Conservation (phyloP, 2,329 filamentous ascomycete species). For the Arthrocladium fulminans region DNA sequence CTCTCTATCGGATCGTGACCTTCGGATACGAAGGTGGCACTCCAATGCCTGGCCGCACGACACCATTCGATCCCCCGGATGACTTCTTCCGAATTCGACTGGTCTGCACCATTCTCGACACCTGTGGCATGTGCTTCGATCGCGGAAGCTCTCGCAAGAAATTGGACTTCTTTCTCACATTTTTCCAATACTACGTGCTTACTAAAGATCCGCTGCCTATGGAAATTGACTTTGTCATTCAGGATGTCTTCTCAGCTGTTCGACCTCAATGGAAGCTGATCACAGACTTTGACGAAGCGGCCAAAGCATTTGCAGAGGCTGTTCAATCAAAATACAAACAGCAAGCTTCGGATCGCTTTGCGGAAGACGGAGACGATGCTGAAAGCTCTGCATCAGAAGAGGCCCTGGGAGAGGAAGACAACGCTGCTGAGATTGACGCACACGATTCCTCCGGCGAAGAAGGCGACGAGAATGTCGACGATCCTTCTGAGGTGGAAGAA, state of each 20-base stretch:
- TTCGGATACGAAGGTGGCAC: conserved; percentile 80
- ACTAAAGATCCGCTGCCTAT: conserved; percentile 85
- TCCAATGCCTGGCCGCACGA: conserved; percentile 67
- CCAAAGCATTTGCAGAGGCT: conserved; percentile 74
- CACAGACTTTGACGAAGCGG: conserved; percentile 71
- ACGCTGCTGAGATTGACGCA: conserved; percentile 47
- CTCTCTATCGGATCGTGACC: conserved; percentile 85
- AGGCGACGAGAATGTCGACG: conserved; percentile 31
- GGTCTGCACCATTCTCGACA: conserved; percentile 81
- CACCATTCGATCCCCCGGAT: conserved; percentile 74
- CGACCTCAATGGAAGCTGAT: conserved; percentile 90
- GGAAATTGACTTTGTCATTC: conserved; percentile 94
- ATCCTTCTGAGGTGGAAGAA: conserved; percentile 39
- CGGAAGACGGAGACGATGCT: conserved; percentile 64
- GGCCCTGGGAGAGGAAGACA: conserved; percentile 54
- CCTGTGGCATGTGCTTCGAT: conserved; percentile 92
- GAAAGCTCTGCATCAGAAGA: conserved; percentile 69
- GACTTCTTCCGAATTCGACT: conserved; percentile 94
- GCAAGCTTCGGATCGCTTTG: conserved; percentile 58
- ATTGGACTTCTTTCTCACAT: conserved; percentile 91
- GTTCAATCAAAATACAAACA: conserved; percentile 82
- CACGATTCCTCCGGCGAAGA: conserved; percentile 41
- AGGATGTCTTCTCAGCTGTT: conserved; percentile 77
- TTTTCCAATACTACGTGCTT: conserved; percentile 89
- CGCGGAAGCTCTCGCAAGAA: conserved; percentile 92